Percentiles rank a stretch among this genome's conserved stretches.
Evolutionary conservation across 208 protist genomes (phyloP).

Genomic region (Borovskyia barvae): DNA sequence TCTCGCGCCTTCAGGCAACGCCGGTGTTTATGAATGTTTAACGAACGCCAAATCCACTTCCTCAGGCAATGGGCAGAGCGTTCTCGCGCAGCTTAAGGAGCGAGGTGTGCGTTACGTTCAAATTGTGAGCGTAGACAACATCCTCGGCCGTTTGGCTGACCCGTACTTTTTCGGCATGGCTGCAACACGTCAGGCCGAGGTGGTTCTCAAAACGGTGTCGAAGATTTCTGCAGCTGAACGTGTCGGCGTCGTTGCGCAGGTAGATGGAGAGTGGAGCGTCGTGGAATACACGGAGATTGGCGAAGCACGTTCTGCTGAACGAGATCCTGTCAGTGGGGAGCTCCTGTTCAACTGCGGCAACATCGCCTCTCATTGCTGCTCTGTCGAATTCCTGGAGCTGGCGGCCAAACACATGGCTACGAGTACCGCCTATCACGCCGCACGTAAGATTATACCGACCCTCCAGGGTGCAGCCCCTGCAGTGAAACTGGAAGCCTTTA

Average conservation of each 20-base stretch:
- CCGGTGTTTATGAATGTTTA: conserved; percentile 89
- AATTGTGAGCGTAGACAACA: conserved; percentile 97
- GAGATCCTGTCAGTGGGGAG: conserved; percentile 59
- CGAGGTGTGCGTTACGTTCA: conserved; percentile 93
- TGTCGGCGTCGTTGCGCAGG: conserved; percentile 95
- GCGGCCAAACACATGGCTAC: conserved; percentile 49
- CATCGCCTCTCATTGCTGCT: conserved; percentile 95
- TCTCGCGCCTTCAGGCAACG: conserved; percentile 96
- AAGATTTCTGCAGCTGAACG: conserved; percentile 84
- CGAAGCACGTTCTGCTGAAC: conserved; percentile 43
- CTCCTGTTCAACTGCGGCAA: conserved; percentile 96
- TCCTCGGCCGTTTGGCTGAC: conserved; percentile 91
- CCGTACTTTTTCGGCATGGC: conserved; percentile 96
- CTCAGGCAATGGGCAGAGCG: conserved; percentile 2
- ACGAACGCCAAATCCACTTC: neutral
- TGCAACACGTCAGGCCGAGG: conserved; percentile 47
- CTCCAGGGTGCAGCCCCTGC: conserved; percentile 51
- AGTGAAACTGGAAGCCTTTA: conserved; percentile 98
- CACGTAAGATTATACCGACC: conserved; percentile 94
- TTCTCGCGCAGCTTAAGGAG: conserved; percentile 78
- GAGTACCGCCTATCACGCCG: conserved; percentile 90
- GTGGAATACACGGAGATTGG: conserved; percentile 99
- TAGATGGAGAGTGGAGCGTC: conserved; percentile 83
- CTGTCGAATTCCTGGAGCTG: conserved; percentile 64
- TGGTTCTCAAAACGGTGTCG: conserved; percentile 92